Conservation (phyloP, 495 filamentous ascomycete genomes). For the Viridothelium virens region DNA sequence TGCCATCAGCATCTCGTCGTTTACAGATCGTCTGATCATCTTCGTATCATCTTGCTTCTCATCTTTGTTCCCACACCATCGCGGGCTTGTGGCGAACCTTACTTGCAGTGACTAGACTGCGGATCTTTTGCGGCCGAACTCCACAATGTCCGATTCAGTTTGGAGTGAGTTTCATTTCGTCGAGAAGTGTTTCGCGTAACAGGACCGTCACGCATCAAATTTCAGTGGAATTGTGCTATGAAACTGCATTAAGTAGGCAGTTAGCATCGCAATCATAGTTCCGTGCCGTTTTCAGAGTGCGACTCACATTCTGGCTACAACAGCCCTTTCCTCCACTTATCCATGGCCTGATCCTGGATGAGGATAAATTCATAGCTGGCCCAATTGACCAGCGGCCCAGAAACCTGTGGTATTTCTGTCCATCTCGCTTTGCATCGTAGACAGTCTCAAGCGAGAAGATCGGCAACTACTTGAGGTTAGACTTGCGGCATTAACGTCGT, state of each 20-base stretch:
- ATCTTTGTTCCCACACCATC: too few species aligned
- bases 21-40: too few species aligned
- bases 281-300: neutral
- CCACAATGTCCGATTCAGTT: too few species aligned
- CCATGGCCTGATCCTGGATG: neutral
- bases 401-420: too few species aligned
- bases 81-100: too few species aligned
- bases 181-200: too few species aligned
- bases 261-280: neutral
- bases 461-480: neutral
- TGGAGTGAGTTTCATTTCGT: too few species aligned
- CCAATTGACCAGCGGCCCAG: neutral
- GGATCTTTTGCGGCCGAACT: too few species aligned
- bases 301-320: constrained; percentile 3
- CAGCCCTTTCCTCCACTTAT: constrained; percentile 7
- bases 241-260: neutral
- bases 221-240: neutral
- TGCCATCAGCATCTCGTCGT: too few species aligned
- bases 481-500: neutral
- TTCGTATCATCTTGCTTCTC: too few species aligned
- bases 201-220: neutral
- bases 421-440: neutral
- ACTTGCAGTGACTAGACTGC: too few species aligned
- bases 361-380: neutral
- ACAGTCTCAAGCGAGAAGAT: neutral